Evolutionary conservation across 2,329 filamentous ascomycete genomes (phyloP).

Genomic region (Samsoniella hepiali): DNA sequence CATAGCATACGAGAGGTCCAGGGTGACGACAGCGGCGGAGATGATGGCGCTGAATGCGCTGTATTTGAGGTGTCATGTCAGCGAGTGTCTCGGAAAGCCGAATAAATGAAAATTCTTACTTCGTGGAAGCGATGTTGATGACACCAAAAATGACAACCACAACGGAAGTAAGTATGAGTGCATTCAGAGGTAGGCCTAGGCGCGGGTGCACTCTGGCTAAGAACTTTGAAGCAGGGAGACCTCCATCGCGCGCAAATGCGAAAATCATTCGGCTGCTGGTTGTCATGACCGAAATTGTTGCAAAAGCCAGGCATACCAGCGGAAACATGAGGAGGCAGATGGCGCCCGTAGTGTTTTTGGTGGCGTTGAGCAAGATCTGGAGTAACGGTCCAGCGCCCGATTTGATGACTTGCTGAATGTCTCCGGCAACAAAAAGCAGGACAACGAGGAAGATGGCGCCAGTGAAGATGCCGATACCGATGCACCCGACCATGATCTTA

Average conservation of each 20-base stretch:
- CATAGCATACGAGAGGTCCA: conserved; percentile 71
- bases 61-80: not conserved
- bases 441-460: conserved; percentile 61
- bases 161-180: conserved; percentile 56
- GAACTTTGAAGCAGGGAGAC: conserved; percentile 58
- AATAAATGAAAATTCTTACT: not conserved
- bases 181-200: conserved; percentile 64
- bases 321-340: conserved; percentile 66
- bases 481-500: conserved; percentile 50
- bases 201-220: conserved; percentile 60
- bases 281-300: conserved; percentile 62
- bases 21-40: conserved; percentile 66
- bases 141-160: conserved; percentile 66
- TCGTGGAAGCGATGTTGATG: conserved; percentile 65
- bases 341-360: conserved; percentile 57
- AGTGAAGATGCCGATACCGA: conserved; percentile 59
- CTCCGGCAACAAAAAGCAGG: conserved; percentile 60
- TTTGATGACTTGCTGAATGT: conserved; percentile 53
- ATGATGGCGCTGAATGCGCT: conserved; percentile 70
- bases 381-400: conserved; percentile 57
- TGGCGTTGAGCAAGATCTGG: conserved; percentile 62
- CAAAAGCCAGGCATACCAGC: conserved; percentile 61
- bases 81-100: not conserved
- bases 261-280: conserved; percentile 65
- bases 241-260: conserved; percentile 62